A percentile compares a stretch with the other conserved stretches of the same genome.
Conservation (phyloP, 2,329 filamentous ascomycete species). For the Penicillium decumbens region DNA sequence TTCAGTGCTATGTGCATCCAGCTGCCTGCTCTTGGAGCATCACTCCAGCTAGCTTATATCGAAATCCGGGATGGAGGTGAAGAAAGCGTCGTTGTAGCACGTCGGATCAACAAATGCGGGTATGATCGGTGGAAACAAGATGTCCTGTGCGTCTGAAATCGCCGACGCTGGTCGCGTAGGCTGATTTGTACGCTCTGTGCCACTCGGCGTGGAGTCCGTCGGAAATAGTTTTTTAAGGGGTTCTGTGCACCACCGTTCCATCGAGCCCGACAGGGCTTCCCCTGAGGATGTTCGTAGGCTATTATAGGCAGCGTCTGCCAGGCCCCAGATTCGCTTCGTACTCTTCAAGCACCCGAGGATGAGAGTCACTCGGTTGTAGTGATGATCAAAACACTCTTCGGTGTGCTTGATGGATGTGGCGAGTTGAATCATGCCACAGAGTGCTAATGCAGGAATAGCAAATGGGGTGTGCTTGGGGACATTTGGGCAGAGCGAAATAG, state of each 20-base stretch:
- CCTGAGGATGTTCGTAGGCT: constrained; percentile 27
- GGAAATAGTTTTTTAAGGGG: constrained; percentile 23
- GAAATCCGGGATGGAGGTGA: constrained; percentile 27
- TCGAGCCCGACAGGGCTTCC: constrained; percentile 27
- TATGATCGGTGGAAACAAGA: constrained; percentile 24
- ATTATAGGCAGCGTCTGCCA: constrained; percentile 28
- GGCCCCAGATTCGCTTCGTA: constrained; percentile 28
- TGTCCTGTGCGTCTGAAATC: constrained; percentile 23
- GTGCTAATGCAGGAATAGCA: constrained; percentile 25
- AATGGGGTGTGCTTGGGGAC: constrained; percentile 33
- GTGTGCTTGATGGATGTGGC: constrained; percentile 33
- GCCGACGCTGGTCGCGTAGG: constrained; percentile 10
- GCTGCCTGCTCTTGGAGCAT: background rate
- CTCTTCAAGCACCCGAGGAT: constrained; percentile 35
- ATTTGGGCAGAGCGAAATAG: constrained; percentile 32
- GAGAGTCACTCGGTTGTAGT: constrained; percentile 35
- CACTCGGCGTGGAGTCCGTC: constrained; percentile 17
- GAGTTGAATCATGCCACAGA: constrained; percentile 36
- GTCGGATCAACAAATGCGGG: constrained; percentile 31
- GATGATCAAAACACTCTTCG: constrained; percentile 37
- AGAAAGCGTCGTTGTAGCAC: constrained; percentile 30
- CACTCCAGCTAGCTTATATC: constrained; percentile 17
- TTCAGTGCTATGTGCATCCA: background rate
- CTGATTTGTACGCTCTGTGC: constrained; percentile 14
- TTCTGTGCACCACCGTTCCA: constrained; percentile 27